These are phyloP conservation scores for Calonectria pteridis DNA, from an alignment of 2,329 filamentous ascomycete genomes.

Conservation along the genomic window DNA sequence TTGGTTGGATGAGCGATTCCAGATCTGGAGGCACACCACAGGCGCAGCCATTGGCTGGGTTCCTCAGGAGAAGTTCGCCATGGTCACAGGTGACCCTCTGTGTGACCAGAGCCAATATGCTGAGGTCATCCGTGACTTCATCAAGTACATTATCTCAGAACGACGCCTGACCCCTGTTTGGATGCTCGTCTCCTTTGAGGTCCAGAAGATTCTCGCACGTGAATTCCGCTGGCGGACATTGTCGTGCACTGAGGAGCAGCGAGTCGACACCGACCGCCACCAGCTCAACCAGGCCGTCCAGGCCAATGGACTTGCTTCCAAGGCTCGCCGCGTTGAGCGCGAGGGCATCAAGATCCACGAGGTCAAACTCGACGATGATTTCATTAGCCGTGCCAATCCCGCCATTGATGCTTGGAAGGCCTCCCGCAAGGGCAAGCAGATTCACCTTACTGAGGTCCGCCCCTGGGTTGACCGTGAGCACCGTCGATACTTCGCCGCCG, in stretches of 20 bases:
- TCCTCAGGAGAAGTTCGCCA: conserved; percentile 79
- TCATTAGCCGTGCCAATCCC: conserved; percentile 77
- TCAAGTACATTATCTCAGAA: conserved; percentile 80
- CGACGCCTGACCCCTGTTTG: conserved; percentile 82
- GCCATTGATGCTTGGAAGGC: conserved; percentile 84
- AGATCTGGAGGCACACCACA: conserved; percentile 87
- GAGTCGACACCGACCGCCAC: conserved; percentile 81
- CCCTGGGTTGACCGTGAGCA: conserved; percentile 90
- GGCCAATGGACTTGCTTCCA: conserved; percentile 70
- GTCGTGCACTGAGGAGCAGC: conserved; percentile 90
- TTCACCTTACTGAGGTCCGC: conserved; percentile 89
- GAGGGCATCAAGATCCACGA: conserved; percentile 87
- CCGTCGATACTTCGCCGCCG: conserved; percentile 86
- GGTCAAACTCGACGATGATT: conserved; percentile 75
- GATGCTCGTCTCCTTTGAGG: conserved; percentile 85
- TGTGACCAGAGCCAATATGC: conserved; percentile 84
- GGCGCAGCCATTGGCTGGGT: conserved; percentile 91
- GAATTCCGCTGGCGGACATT: conserved; percentile 90
- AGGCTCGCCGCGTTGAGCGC: conserved; percentile 83
- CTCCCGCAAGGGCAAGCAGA: conserved; percentile 84
- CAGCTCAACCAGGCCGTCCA: conserved; percentile 58
- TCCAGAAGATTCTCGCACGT: conserved; percentile 83
- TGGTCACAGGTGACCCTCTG: conserved; percentile 88
- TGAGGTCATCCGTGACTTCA: conserved; percentile 79
- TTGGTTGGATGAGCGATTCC: conserved; percentile 90